Percentiles rank a stretch among this genome's conserved stretches.
Conservation (phyloP, 192 early-diverging fungal genomes). For the Mortierella antarctica region DNA sequence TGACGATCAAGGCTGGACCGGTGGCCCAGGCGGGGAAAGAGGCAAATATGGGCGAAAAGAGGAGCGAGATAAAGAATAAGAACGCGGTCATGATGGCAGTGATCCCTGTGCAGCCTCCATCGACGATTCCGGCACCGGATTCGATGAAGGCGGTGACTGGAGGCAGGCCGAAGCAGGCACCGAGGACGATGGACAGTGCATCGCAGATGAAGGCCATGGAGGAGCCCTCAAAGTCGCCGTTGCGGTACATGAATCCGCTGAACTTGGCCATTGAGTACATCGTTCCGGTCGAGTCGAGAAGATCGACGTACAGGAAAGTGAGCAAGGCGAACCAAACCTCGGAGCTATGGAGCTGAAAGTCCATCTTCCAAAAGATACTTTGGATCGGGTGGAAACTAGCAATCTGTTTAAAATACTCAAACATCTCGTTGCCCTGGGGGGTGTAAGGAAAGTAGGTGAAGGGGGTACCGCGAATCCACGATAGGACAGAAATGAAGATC, state of each 20-base stretch:
- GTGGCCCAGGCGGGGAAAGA: slow-evolving; percentile 89
- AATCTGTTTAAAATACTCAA: slow-evolving; percentile 74
- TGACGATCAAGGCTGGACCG: slow-evolving; percentile 80
- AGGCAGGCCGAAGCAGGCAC: slow-evolving; percentile 74
- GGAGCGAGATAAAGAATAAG: slow-evolving; percentile 80
- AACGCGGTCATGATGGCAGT: slow-evolving; percentile 74
- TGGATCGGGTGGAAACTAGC: slow-evolving; percentile 70
- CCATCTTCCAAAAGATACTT: slow-evolving; percentile 61
- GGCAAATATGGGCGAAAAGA: slow-evolving; percentile 89
- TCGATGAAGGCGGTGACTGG: slow-evolving; percentile 83
- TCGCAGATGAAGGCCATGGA: slow-evolving; percentile 78
- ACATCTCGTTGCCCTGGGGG: slow-evolving; percentile 63
- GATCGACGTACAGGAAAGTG: slow-evolving; percentile 86
- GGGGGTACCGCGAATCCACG: slow-evolving; percentile 72
- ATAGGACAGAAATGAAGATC: slow-evolving; percentile 71
- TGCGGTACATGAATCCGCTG: slow-evolving; percentile 73
- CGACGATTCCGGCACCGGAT: slow-evolving; percentile 82
- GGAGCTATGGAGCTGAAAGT: slow-evolving; percentile 67
- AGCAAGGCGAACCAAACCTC: slow-evolving; percentile 83
- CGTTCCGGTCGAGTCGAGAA: slow-evolving; percentile 85
- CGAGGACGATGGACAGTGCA: slow-evolving; percentile 69
- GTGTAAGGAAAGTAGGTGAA: slow-evolving; percentile 84
- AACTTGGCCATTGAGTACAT: slow-evolving; percentile 85
- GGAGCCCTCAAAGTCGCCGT: slow-evolving; percentile 82
- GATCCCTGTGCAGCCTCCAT: slow-evolving; percentile 82